Percentiles rank a stretch among this genome's conserved stretches.
Conservation (phyloP, 2,329 filamentous ascomycete genomes). For the Diaporthe citri region DNA sequence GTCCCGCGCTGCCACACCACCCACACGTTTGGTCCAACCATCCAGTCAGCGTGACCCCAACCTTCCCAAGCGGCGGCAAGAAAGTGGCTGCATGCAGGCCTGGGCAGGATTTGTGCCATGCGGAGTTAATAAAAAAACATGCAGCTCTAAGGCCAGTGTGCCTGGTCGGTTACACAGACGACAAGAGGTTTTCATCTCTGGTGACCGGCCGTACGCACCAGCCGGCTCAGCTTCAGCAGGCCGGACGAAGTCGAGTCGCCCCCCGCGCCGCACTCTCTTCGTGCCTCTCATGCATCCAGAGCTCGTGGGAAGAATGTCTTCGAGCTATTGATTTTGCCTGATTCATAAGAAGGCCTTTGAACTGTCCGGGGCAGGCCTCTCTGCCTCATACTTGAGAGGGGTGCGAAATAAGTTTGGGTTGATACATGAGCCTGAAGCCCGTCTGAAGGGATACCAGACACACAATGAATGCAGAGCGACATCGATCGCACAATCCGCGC, state of each 20-base stretch:
- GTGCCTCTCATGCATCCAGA: background rate
- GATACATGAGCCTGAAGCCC: background rate
- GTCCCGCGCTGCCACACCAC: constrained; percentile 23
- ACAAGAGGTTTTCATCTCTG: constrained; percentile 15
- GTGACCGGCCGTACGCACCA: constrained; percentile 28
- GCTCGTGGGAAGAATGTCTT: background rate
- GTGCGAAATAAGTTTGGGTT: background rate
- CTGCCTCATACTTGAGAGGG: background rate
- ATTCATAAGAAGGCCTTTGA: background rate
- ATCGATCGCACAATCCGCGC: constrained; percentile 21
- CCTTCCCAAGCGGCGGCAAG: constrained; percentile 10
- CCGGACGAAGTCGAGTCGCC: background rate
- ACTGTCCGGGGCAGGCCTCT: background rate
- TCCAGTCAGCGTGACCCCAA: constrained; percentile 20
- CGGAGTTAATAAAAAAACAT: constrained; percentile 25
- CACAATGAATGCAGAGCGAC: background rate
- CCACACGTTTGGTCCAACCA: constrained; percentile 10
- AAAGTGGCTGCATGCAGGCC: constrained; percentile 31
- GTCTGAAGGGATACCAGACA: background rate
- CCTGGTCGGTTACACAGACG: constrained; percentile 30
- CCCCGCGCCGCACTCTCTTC: background rate
- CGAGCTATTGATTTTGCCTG: background rate
- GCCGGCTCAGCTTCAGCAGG: constrained; percentile 16
- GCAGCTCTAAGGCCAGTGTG: constrained; percentile 14
- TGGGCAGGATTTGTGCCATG: constrained; percentile 28